Evolutionary conservation across 495 filamentous ascomycete species (phyloP), one percentile per base, ranked within the genome.

Genomic region (Geoglossum glabrum): DNA sequence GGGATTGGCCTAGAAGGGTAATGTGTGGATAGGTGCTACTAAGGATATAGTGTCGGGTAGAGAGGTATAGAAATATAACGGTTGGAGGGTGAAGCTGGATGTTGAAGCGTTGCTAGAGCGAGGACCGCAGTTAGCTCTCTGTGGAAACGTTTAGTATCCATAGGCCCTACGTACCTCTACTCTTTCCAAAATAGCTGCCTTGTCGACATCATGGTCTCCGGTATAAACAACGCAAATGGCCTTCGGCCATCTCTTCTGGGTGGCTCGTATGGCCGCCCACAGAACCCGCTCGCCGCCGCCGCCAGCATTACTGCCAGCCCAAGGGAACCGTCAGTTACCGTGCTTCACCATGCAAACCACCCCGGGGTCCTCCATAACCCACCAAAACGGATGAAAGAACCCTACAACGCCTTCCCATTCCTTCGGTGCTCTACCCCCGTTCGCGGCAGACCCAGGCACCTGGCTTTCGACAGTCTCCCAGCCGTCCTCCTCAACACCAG

Each of bases 301-400:
- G 28, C 90, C 92, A 43, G 92, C 93, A 71, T 97, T 96, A 69
- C 87, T 90, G 62, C 40, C 40, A 45, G 23, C n/a, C 23, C 40
- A 10, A 4, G 23, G 3, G 3, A 13, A 5, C 1, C 17, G n/a
- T 45, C 10, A 45, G 40, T 21, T 45, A 45, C 40, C 11, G 10
- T 19, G 10, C n/a, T 21, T 9, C 40, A 4, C n/a, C 13, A 45
- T 21, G 7, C 59, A 43, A 26, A 47, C 13, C 23, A 61, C 59
- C 54, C n/a, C 60, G 49, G 17, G 15, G 23, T 34, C 28, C 31
- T 17, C 49, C 30, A 51, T 25, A n/a, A 66, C 76, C 56, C 70
- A 87, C 85, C 88, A 95, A 69, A 94, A 96, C 10, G 92, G 92
- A 67, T 98, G 92, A 65, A 98, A 94, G 77, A 98, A 97, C 19